These are phyloP conservation scores for Diospyros lotus DNA, from an alignment of 148 eudicot genomes.

Conservation along the genomic window DNA sequence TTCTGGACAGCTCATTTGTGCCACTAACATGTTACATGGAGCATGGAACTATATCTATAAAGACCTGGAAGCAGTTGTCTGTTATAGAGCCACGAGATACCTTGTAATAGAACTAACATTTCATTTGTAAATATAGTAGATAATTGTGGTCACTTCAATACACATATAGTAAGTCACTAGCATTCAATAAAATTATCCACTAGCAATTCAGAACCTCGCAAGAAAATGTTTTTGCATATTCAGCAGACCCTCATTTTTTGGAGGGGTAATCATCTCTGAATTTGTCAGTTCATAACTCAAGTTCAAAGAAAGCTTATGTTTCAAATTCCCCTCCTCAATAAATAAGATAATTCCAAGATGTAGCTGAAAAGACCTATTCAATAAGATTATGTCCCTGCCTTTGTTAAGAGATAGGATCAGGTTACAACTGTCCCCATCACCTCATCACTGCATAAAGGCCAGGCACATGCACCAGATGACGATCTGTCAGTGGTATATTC, in stretches of 20 bases:
- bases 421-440: background rate
- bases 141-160: background rate
- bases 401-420: background rate
- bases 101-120: too few relatives aligned
- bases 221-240: too few relatives aligned
- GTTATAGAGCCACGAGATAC: too few relatives aligned
- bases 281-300: background rate
- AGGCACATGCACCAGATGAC: background rate
- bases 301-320: background rate
- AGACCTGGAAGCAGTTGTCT: background rate
- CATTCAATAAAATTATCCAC: background rate
- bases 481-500: background rate
- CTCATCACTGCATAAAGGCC: background rate
- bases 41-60: background rate
- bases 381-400: background rate
- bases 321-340: background rate
- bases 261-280: background rate
- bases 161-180: background rate
- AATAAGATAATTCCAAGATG: background rate
- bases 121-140: too few relatives aligned
- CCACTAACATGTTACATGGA: background rate
- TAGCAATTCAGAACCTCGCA: background rate
- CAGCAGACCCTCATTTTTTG: too few relatives aligned
- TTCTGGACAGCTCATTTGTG: slow-evolving; percentile 4
- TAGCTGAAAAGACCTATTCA: background rate